Conservation (phyloP, 2,329 filamentous ascomycete species). For the Beauveria australis region DNA sequence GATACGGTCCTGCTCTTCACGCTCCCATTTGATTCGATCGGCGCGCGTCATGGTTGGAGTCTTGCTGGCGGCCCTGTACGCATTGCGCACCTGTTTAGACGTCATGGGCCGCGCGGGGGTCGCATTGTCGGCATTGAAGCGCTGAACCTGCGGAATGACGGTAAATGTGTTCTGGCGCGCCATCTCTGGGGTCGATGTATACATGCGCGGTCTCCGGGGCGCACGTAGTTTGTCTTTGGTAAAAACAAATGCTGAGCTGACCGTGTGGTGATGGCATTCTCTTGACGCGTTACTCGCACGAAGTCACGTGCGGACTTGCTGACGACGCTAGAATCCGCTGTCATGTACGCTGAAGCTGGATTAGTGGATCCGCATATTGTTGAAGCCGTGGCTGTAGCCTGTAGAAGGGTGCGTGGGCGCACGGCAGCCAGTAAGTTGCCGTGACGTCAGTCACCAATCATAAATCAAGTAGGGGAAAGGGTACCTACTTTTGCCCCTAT, state of each 20-base stretch:
- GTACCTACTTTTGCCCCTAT: too few relatives aligned
- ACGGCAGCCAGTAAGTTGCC: too few relatives aligned
- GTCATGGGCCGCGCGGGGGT: slow-evolving; percentile 28
- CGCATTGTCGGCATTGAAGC: slow-evolving; percentile 14
- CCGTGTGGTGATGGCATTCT: not conserved
- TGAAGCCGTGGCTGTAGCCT: too few relatives aligned
- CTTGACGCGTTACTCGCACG: slow-evolving; percentile 11
- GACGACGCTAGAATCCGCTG: not conserved
- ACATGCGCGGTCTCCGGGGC: not conserved
- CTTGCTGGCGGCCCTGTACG: slow-evolving; percentile 27
- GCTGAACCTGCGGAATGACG: slow-evolving; percentile 29
- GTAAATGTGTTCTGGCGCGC: slow-evolving; percentile 36
- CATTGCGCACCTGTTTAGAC: slow-evolving; percentile 33
- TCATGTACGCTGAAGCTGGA: too few relatives aligned
- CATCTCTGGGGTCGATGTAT: slow-evolving; percentile 20
- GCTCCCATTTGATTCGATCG: slow-evolving; percentile 31
- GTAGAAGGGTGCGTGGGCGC: too few relatives aligned
- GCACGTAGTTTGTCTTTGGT: not conserved
- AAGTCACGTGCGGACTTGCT: slow-evolving; percentile 8
- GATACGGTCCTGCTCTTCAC: slow-evolving; percentile 46
- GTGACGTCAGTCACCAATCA: too few relatives aligned
- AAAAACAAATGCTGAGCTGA: not conserved
- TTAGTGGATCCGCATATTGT: too few relatives aligned
- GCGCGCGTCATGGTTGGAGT: slow-evolving; percentile 30
- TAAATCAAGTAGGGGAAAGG: too few relatives aligned